Evolutionary conservation across 2,329 filamentous ascomycete species (phyloP).

Genomic region (Corynespora cassiicola): DNA sequence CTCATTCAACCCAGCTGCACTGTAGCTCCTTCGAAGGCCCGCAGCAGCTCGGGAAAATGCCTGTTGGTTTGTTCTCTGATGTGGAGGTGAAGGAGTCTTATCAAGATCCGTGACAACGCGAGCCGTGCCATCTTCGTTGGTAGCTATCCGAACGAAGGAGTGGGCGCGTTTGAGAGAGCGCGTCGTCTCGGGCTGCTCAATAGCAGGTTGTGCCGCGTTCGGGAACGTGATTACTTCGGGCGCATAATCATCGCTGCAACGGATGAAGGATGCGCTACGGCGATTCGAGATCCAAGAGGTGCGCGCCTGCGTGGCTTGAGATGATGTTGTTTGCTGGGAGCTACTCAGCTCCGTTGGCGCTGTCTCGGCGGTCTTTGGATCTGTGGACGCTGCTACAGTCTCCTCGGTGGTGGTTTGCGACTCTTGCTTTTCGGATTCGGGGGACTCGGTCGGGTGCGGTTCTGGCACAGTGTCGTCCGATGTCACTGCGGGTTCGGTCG

Average conservation of each 20-base stretch:
- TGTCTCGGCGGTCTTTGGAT: constrained; percentile 28
- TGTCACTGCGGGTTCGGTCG: constrained; percentile 8
- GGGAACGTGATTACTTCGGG: constrained; percentile 39
- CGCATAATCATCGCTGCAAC: constrained; percentile 39
- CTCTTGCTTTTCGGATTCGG: constrained; percentile 14
- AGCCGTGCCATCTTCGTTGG: constrained; percentile 90
- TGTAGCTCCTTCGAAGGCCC: constrained; percentile 73
- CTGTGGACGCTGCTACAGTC: constrained; percentile 26
- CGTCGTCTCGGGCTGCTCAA: constrained; percentile 59
- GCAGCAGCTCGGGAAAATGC: constrained; percentile 48
- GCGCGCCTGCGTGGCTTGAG: constrained; percentile 38
- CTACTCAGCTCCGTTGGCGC: constrained; percentile 32
- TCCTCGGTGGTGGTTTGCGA: constrained; percentile 25
- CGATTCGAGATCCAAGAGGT: constrained; percentile 54
- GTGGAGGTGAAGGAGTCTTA: constrained; percentile 71
- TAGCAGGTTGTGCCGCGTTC: constrained; percentile 20
- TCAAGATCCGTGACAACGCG: constrained; percentile 76
- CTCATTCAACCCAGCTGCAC: constrained; percentile 60
- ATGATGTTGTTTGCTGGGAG: constrained; percentile 39
- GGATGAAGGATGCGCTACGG: constrained; percentile 50
- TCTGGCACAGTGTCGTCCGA: constrained; percentile 6
- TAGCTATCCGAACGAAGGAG: constrained; percentile 75
- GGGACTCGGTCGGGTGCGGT: too few species aligned
- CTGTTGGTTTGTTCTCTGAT: constrained; percentile 57
- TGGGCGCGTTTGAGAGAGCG: constrained; percentile 46